phyloP scores from a whole-genome alignment of 345 rosid genomes.

The Citrus maxima region DNA sequence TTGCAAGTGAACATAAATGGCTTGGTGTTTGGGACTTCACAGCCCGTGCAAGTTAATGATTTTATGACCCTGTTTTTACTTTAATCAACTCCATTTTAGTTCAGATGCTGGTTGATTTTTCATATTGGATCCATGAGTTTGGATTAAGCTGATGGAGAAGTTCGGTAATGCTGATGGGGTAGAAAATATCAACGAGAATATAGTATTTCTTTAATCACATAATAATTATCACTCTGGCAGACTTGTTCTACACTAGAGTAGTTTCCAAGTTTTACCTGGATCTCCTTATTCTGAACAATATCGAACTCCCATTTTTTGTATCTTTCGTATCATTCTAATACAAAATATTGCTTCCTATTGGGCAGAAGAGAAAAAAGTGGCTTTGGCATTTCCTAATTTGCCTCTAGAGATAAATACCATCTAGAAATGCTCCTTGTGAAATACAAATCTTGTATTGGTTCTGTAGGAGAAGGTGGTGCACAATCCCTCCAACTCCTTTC shows the following conservation, averaged over 20 bases:
- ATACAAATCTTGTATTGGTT: conserved; percentile 47
- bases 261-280: background rate
- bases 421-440: conserved; percentile 58
- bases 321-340: background rate
- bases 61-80: background rate
- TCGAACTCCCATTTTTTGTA: background rate
- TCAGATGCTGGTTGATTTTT: background rate
- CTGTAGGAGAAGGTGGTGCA: conserved; percentile 50
- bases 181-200: background rate
- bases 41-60: background rate
- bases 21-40: background rate
- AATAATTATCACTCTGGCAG: background rate
- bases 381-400: background rate
- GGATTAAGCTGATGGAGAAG: background rate
- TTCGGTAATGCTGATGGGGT: background rate
- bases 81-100: background rate
- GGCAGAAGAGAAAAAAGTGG: background rate
- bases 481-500: conserved; percentile 43
- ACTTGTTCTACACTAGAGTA: background rate
- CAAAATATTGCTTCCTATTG: background rate
- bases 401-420: background rate
- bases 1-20: background rate
- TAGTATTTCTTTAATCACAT: background rate
- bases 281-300: background rate
- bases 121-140: background rate